These are phyloP conservation scores for Fusarium sacchari DNA, from an alignment of 2,329 filamentous ascomycete genomes.

Conservation along the genomic window DNA sequence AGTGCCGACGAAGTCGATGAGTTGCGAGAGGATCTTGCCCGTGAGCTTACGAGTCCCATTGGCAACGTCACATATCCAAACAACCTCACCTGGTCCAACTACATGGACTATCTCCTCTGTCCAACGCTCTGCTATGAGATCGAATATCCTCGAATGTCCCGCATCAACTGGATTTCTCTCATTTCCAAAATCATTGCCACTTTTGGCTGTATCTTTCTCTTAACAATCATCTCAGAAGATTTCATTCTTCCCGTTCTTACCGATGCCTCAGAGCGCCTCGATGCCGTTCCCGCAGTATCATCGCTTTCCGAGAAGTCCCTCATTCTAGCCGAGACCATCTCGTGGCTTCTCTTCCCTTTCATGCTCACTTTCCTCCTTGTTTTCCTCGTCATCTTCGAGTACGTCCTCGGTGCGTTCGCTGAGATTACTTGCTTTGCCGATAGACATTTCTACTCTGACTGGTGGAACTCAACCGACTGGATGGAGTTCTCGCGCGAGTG, in stretches of 20 bases:
- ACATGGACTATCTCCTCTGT: slow-evolving; percentile 86
- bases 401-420: slow-evolving; percentile 91
- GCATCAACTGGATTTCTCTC: slow-evolving; percentile 82
- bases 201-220: slow-evolving; percentile 95
- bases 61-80: slow-evolving; percentile 89
- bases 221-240: slow-evolving; percentile 91
- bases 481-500: slow-evolving; percentile 96
- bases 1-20: slow-evolving; percentile 66
- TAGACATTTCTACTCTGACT: slow-evolving; percentile 87
- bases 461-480: slow-evolving; percentile 86
- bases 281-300: slow-evolving; percentile 49
- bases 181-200: slow-evolving; percentile 87
- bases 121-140: slow-evolving; percentile 98
- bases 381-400: slow-evolving; percentile 98
- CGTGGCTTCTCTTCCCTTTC: slow-evolving; percentile 92
- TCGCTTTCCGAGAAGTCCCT: slow-evolving; percentile 74
- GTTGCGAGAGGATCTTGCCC: slow-evolving; percentile 86
- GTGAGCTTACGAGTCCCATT: slow-evolving; percentile 89
- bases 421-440: slow-evolving; percentile 95
- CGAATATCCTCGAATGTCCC: slow-evolving; percentile 85
- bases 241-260: slow-evolving; percentile 92
- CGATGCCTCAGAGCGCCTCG: slow-evolving; percentile 70
- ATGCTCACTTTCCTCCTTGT: slow-evolving; percentile 96
- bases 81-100: slow-evolving; percentile 87
- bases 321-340: slow-evolving; percentile 89